These are phyloP conservation scores for Cercospora janseana DNA, from an alignment of 2,329 filamentous ascomycete species.

Conservation along the genomic window DNA sequence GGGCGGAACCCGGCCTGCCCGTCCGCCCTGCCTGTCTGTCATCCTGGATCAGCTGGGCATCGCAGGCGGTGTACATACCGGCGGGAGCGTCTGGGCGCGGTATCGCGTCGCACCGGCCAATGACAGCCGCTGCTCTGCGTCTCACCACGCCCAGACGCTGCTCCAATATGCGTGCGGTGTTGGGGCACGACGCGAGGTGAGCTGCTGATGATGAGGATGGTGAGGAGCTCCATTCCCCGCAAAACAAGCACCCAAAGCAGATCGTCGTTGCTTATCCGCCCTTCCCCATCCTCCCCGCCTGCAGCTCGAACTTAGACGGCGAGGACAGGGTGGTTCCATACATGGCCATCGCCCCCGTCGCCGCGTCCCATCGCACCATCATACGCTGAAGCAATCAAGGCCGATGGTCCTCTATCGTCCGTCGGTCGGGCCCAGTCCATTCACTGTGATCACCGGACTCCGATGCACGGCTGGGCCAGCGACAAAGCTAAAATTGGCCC, in stretches of 20 bases:
- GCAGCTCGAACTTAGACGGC: too few species aligned
- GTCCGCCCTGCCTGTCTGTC: conserved; percentile 9
- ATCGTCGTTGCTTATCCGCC: conserved; percentile 3
- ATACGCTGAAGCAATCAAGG: too few species aligned
- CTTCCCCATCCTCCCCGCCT: not conserved
- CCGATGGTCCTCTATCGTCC: too few species aligned
- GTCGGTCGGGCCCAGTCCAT: too few species aligned
- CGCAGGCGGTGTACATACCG: conserved; percentile 4
- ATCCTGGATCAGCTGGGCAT: not conserved
- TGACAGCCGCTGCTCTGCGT: not conserved
- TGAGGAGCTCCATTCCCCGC: conserved; percentile 3
- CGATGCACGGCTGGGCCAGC: not conserved
- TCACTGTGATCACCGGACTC: not conserved
- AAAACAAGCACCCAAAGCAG: conserved; percentile 2
- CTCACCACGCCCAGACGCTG: too few species aligned
- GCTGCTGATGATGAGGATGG: too few species aligned
- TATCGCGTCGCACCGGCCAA: not conserved
- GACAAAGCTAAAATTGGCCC: conserved; percentile 3
- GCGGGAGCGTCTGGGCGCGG: too few species aligned
- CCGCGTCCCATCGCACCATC: too few species aligned
- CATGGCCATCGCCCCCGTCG: too few species aligned
- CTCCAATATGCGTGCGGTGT: too few species aligned
- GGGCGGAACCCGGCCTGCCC: conserved; percentile 3
- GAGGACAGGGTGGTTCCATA: too few species aligned
- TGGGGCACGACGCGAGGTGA: too few species aligned